Conservation (phyloP, 1,284 basidiomycete species). For the Ustilago trichophora region DNA sequence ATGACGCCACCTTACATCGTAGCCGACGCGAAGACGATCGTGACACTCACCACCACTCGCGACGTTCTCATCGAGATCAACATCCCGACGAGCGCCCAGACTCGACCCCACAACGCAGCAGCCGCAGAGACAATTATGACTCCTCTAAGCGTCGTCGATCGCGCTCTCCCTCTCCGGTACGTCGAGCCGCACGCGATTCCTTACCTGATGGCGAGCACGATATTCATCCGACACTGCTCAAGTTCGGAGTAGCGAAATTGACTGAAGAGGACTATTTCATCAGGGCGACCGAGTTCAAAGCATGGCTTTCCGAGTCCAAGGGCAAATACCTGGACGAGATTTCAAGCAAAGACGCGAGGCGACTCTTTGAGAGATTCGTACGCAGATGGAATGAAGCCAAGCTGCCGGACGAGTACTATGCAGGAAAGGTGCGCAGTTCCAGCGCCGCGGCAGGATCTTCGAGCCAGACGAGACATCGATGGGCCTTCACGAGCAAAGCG, state of each 20-base stretch:
- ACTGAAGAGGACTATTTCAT: constrained; percentile 40
- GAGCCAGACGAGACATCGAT: constrained; percentile 37
- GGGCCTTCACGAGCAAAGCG: constrained; percentile 20
- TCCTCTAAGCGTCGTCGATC: constrained; percentile 1
- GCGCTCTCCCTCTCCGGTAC: constrained; percentile 1
- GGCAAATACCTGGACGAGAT: constrained; percentile 51
- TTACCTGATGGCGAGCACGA: not conserved
- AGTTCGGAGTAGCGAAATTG: constrained; percentile 13
- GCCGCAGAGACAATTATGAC: not conserved
- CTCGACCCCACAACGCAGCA: not conserved
- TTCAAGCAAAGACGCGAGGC: constrained; percentile 30
- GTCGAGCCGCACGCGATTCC: not conserved
- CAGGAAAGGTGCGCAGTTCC: constrained; percentile 5
- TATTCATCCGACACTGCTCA: not conserved
- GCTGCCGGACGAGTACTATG: constrained; percentile 25
- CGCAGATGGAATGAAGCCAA: constrained; percentile 41
- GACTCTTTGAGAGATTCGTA: constrained; percentile 48
- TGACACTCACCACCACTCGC: not conserved
- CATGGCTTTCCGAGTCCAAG: constrained; percentile 41
- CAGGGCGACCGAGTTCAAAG: constrained; percentile 48
- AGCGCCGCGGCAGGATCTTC: constrained; percentile 1
- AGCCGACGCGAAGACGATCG: not conserved
- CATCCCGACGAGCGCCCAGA: not conserved
- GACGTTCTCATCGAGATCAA: constrained; percentile 4
- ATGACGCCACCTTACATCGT: too few species aligned